Evolutionary conservation across 2,329 filamentous ascomycete species (phyloP).

Genomic region (Talaromyces verruculosus): DNA sequence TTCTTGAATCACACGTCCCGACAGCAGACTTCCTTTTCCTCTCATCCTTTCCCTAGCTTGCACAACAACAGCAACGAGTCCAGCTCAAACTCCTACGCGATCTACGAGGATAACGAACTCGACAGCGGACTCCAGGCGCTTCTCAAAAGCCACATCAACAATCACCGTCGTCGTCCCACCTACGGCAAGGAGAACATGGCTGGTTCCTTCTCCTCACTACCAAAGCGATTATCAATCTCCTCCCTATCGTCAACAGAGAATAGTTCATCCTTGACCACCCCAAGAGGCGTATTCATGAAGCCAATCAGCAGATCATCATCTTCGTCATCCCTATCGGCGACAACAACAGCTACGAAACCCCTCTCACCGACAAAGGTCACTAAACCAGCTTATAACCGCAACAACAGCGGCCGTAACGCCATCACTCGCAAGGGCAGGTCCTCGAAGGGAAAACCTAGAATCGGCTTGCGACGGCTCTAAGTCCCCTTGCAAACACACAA

Average conservation of each 20-base stretch:
- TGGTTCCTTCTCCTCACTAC: constrained; percentile 2
- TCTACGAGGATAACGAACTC: constrained; percentile 30
- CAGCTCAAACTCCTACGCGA: constrained; percentile 25
- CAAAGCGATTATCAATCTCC: constrained; percentile 9
- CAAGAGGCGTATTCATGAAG: constrained; percentile 16
- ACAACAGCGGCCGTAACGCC: not conserved
- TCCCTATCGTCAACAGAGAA: not conserved
- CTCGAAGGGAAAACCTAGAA: constrained; percentile 34
- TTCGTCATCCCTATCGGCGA: not conserved
- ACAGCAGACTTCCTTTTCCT: not conserved
- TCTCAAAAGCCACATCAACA: not conserved
- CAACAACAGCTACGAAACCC: constrained; percentile 10
- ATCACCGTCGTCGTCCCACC: not conserved
- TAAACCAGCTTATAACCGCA: constrained; percentile 22
- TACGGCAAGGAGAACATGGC: constrained; percentile 19
- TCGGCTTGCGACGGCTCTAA: constrained; percentile 39
- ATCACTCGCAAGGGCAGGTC: constrained; percentile 32
- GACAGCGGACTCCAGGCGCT: constrained; percentile 7
- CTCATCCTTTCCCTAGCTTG: not conserved
- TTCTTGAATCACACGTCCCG: not conserved
- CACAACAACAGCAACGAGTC: constrained; percentile 1
- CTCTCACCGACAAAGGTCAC: constrained; percentile 25
- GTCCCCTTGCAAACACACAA: not conserved
- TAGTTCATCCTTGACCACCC: not conserved
- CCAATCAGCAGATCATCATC: constrained; percentile 8